Evolutionary conservation across 1,284 basidiomycete species (phyloP).

Genomic region (Garcileccinum viscosum): DNA sequence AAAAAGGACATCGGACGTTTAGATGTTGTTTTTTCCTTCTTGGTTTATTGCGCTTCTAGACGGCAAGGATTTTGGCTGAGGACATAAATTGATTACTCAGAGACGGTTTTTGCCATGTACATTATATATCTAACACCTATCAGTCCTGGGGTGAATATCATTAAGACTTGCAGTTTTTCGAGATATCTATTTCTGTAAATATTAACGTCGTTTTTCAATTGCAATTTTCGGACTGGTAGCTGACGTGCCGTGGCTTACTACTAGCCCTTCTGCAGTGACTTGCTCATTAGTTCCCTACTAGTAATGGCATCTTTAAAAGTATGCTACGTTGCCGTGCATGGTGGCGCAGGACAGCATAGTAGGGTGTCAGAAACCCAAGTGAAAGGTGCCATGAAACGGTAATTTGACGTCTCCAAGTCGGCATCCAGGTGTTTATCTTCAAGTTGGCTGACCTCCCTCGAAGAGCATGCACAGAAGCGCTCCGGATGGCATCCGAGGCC

Average conservation of each 20-base stretch:
- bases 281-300: not conserved
- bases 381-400: conserved; percentile 62
- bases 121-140: conserved; percentile 35
- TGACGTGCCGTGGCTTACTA: not conserved
- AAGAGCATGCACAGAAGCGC: conserved; percentile 54
- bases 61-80: conserved; percentile 1
- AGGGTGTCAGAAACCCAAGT: conserved; percentile 51
- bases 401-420: not conserved
- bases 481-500: conserved; percentile 27
- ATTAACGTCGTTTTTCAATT: not conserved
- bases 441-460: conserved; percentile 7
- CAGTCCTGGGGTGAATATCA: conserved; percentile 20
- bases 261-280: not conserved
- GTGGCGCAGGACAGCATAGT: conserved; percentile 69
- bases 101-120: conserved; percentile 21
- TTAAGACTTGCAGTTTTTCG: conserved; percentile 9
- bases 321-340: conserved; percentile 62
- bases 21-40: conserved; percentile 27
- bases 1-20: not conserved
- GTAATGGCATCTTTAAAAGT: conserved; percentile 18
- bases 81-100: not conserved
- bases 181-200: too few relatives aligned
- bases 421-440: not conserved
- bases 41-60: conserved; percentile 16
- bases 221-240: not conserved